These are phyloP conservation scores for Boletellus ananas DNA, from an alignment of 768 basidiomycete genomes.

Conservation along the genomic window DNA sequence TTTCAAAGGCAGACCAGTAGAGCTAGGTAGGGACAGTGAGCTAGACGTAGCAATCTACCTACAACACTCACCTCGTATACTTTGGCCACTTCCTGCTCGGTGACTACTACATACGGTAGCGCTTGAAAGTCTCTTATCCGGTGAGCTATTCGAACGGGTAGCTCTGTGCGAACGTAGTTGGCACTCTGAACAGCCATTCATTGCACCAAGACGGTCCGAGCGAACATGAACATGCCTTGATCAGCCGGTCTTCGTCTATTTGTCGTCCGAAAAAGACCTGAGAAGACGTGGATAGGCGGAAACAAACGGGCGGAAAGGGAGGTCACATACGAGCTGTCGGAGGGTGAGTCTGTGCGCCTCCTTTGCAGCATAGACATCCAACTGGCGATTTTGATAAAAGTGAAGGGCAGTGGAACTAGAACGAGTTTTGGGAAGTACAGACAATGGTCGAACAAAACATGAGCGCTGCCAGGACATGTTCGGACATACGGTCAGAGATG, in stretches of 20 bases:
- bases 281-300: conserved; percentile 3
- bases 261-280: conserved; percentile 85
- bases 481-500: conserved; percentile 1
- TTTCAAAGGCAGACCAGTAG: conserved; percentile 86
- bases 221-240: conserved; percentile 48
- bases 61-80: conserved; percentile 69
- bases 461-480: conserved; percentile 27
- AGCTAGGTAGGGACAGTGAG: conserved; percentile 41
- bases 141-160: conserved; percentile 86
- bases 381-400: conserved; percentile 81
- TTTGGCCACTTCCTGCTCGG: conserved; percentile 75
- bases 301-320: neutral
- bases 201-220: neutral
- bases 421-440: conserved; percentile 8
- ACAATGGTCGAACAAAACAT: conserved; percentile 4
- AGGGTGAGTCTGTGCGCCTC: conserved; percentile 70
- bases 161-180: conserved; percentile 85
- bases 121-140: conserved; percentile 82
- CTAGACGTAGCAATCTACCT: neutral
- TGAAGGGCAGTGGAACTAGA: conserved; percentile 43
- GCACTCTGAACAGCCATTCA: conserved; percentile 54
- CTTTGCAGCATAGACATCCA: conserved; percentile 76
- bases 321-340: conserved; percentile 63
- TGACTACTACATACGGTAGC: conserved; percentile 83
- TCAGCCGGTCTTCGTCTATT: conserved; percentile 72